Conservation (phyloP, 768 basidiomycete genomes). For the Clathrus columnatus region DNA sequence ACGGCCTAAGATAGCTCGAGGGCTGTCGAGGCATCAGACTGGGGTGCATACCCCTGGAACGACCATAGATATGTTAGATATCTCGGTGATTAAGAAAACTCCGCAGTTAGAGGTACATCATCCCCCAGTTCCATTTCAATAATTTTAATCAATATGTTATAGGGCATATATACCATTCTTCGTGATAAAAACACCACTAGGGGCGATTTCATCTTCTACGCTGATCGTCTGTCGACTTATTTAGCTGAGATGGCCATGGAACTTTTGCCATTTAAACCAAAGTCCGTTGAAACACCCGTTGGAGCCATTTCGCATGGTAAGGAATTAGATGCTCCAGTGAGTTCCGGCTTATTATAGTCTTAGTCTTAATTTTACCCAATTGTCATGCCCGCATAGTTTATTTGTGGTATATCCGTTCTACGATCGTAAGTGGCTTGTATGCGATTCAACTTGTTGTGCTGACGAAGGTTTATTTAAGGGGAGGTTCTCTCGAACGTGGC, state of each 20-base stretch:
- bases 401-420: slow-evolving; percentile 86
- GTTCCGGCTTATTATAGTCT: neutral
- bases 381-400: slow-evolving; percentile 38
- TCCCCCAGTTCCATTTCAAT: neutral
- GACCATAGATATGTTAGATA: slow-evolving; percentile 32
- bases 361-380: neutral
- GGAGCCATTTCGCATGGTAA: slow-evolving; percentile 50
- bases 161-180: slow-evolving; percentile 89
- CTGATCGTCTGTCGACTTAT: slow-evolving; percentile 76
- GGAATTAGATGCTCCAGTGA: slow-evolving; percentile 51
- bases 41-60: slow-evolving; percentile 35
- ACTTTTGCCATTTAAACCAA: slow-evolving; percentile 61
- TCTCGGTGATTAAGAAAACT: slow-evolving; percentile 67
- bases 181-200: slow-evolving; percentile 60
- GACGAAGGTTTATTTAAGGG: slow-evolving; percentile 36
- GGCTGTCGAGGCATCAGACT: slow-evolving; percentile 15
- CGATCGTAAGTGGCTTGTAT: slow-evolving; percentile 56
- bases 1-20: slow-evolving; percentile 58
- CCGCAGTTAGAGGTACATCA: slow-evolving; percentile 61
- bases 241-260: slow-evolving; percentile 80
- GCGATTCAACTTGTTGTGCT: slow-evolving; percentile 6
- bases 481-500: slow-evolving; percentile 85
- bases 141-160: neutral
- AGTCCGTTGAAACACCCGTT: slow-evolving; percentile 60
- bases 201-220: slow-evolving; percentile 91